phyloP scores from a whole-genome alignment of 805 yeast genomes.

The Kodamaea restingae region DNA sequence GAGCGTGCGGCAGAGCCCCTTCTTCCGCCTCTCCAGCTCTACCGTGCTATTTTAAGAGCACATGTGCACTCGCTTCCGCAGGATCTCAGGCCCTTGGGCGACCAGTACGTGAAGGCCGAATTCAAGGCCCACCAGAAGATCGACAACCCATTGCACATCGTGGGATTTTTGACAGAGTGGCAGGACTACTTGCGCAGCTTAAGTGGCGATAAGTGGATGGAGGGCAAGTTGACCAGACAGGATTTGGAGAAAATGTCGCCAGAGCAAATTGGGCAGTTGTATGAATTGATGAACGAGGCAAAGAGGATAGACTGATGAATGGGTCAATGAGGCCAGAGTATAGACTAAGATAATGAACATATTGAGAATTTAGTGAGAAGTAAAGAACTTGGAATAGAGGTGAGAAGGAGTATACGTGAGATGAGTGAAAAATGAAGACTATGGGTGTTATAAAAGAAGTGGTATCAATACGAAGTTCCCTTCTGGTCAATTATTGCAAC shows the following conservation, averaged over 20 bases:
- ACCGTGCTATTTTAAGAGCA: conserved; percentile 77
- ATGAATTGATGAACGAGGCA: conserved; percentile 77
- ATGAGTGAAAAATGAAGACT: neutral
- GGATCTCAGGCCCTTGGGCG: conserved; percentile 77
- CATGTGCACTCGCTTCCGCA: conserved; percentile 61
- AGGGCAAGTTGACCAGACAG: conserved; percentile 49
- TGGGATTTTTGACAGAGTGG: conserved; percentile 93
- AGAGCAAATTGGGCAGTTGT: conserved; percentile 79
- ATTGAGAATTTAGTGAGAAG: neutral
- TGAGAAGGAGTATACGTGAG: neutral
- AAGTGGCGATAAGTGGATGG: conserved; percentile 43
- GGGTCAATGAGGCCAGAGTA: conserved; percentile 14
- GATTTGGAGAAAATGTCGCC: conserved; percentile 82
- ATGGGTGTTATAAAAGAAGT: neutral
- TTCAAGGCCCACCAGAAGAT: conserved; percentile 76
- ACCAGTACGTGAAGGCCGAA: conserved; percentile 83
- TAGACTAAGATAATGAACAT: neutral
- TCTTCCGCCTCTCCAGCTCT: conserved; percentile 77
- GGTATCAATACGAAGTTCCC: no score
- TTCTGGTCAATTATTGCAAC: no score
- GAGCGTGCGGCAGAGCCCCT: conserved; percentile 43
- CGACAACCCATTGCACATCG: conserved; percentile 89
- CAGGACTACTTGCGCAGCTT: conserved; percentile 71
- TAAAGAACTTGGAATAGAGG: neutral
- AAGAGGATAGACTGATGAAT: conserved; percentile 19